phyloP scores from a whole-genome alignment of 768 basidiomycete species.

The Tylopilus rubrobrunneus region DNA sequence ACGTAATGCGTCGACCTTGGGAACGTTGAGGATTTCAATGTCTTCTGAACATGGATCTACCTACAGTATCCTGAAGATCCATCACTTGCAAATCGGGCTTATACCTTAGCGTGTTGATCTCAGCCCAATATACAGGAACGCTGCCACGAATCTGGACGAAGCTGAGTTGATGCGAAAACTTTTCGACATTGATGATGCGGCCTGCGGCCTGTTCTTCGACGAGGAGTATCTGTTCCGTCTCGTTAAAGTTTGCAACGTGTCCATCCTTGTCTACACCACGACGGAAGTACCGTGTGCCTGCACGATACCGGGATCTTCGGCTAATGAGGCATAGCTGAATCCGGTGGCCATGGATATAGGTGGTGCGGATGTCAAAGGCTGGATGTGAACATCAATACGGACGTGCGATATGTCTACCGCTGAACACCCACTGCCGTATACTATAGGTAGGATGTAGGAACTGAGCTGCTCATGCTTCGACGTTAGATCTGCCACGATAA shows the following conservation, averaged over 20 bases:
- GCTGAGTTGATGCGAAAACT: slow-evolving; percentile 62
- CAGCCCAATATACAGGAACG: slow-evolving; percentile 93
- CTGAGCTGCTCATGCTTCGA: slow-evolving; percentile 54
- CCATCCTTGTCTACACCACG: slow-evolving; percentile 88
- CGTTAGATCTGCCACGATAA: slow-evolving; percentile 7
- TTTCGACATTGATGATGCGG: slow-evolving; percentile 38
- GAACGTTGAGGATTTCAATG: slow-evolving; percentile 1
- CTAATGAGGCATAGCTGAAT: slow-evolving; percentile 87
- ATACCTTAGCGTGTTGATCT: slow-evolving; percentile 92
- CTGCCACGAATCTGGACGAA: slow-evolving; percentile 95
- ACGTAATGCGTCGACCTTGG: slow-evolving; percentile 64
- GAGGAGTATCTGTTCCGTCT: slow-evolving; percentile 91
- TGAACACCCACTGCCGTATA: slow-evolving; percentile 83
- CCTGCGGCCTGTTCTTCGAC: slow-evolving; percentile 56
- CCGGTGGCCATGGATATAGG: slow-evolving; percentile 71
- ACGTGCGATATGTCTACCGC: background rate
- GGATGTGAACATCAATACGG: slow-evolving; percentile 7
- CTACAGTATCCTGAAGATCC: slow-evolving; percentile 83
- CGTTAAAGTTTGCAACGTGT: slow-evolving; percentile 95
- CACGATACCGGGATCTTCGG: slow-evolving; percentile 88
- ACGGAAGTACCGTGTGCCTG: slow-evolving; percentile 96
- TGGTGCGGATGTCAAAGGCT: slow-evolving; percentile 85
- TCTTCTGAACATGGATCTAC: slow-evolving; percentile 21
- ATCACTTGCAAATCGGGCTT: slow-evolving; percentile 96
- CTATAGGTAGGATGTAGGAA: slow-evolving; percentile 84